These are phyloP conservation scores for Cymbomonas tetramitiformis DNA, from an alignment of 139 green algal genomes.

Conservation along the genomic window DNA sequence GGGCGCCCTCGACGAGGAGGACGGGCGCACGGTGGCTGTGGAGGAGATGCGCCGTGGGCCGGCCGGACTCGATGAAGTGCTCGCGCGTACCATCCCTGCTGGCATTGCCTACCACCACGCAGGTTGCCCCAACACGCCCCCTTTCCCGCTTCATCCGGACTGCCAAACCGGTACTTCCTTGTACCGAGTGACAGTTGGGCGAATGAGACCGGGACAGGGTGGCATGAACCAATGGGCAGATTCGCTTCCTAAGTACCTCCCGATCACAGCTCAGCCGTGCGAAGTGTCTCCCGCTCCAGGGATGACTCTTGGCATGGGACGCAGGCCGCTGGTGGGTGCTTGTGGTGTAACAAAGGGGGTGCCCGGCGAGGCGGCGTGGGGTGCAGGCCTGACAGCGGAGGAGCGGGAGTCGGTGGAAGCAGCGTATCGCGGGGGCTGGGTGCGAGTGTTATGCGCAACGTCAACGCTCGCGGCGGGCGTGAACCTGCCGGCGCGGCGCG, in stretches of 20 bases:
- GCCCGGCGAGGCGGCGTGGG: background rate
- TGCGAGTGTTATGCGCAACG: conserved; percentile 77
- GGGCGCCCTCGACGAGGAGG: too few species aligned
- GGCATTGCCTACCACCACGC: conserved; percentile 74
- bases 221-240: too few species aligned
- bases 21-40: too few species aligned
- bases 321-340: background rate
- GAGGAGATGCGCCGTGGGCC: too few species aligned
- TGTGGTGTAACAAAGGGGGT: background rate
- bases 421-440: conserved; percentile 47
- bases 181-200: too few species aligned
- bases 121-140: background rate
- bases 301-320: background rate
- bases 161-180: too few species aligned
- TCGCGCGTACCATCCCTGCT: conserved; percentile 17
- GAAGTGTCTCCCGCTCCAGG: background rate
- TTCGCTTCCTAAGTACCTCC: too few species aligned
- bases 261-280: background rate
- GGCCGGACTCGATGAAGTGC: conserved; percentile 7
- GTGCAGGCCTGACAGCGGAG: conserved; percentile 6
- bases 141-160: background rate
- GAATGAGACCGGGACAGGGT: too few species aligned
- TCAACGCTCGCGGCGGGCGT: conserved; percentile 68
- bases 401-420: conserved; percentile 58
- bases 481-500: conserved; percentile 32